These are phyloP conservation scores for Termitomyces sp. DNA, from an alignment of 768 basidiomycete genomes.

Conservation along the genomic window DNA sequence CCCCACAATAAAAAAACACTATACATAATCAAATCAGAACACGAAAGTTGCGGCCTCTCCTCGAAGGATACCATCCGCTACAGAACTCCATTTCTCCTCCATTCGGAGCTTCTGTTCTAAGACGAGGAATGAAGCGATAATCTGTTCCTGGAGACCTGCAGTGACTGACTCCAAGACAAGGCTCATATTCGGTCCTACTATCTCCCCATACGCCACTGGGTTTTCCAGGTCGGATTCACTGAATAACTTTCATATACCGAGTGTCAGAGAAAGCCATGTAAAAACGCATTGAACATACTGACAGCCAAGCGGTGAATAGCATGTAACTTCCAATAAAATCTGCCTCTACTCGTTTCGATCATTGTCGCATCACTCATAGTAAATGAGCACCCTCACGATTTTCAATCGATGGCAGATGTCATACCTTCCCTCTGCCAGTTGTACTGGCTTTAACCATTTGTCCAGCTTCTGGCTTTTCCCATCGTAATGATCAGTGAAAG, in stretches of 20 bases:
- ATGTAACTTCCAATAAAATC: constrained; percentile 1
- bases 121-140: constrained; percentile 6
- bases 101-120: constrained; percentile 4
- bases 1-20: no score
- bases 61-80: constrained; percentile 1
- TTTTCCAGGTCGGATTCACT: not conserved
- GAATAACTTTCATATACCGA: not conserved
- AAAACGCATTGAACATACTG: not conserved
- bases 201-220: not conserved
- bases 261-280: not conserved
- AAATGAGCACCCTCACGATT: not conserved
- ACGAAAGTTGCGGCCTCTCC: not conserved
- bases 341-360: not conserved
- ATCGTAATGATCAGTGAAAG: constrained; percentile 12
- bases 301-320: constrained; percentile 2
- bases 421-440: constrained; percentile 12
- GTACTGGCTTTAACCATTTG: constrained; percentile 14
- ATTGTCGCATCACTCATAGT: not conserved
- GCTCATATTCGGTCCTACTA: not conserved
- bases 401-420: not conserved
- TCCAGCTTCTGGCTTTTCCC: constrained; percentile 17
- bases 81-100: constrained; percentile 2
- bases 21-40: not conserved
- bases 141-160: not conserved
- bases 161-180: constrained; percentile 6